phyloP scores from a whole-genome alignment of 2,329 filamentous ascomycete species.

The Zymoseptoria crescenta region DNA sequence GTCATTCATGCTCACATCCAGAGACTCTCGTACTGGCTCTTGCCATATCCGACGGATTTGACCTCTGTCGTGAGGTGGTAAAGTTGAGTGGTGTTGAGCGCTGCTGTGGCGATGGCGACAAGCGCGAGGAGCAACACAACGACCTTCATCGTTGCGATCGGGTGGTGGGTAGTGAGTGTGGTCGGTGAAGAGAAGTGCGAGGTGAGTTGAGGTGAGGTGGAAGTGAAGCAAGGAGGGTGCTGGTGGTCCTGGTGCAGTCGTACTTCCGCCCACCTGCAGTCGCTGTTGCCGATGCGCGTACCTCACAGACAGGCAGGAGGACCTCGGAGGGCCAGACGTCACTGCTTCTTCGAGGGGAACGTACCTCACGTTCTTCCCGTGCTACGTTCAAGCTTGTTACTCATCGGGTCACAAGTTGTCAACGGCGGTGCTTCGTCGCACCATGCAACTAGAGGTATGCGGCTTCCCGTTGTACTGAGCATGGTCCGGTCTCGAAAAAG shows the following conservation, averaged over 20 bases:
- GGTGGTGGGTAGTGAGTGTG: background rate
- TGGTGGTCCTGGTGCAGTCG: background rate
- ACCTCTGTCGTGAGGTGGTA: conserved; percentile 26
- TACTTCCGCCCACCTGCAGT: background rate
- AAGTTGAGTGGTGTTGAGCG: conserved; percentile 21
- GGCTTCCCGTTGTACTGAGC: background rate
- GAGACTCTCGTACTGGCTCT: conserved; percentile 21
- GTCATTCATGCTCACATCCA: conserved; percentile 14
- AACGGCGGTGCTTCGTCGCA: too few species aligned
- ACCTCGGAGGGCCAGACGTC: background rate
- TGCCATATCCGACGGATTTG: conserved; percentile 16
- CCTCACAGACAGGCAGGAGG: background rate
- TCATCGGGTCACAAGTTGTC: background rate
- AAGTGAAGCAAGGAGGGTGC: background rate
- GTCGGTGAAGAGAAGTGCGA: background rate
- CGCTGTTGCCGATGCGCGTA: background rate
- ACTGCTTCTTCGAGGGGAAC: too few species aligned
- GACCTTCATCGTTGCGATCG: conserved; percentile 12
- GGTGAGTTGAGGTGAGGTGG: background rate
- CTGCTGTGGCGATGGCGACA: conserved; percentile 12
- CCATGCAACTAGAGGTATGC: too few species aligned
- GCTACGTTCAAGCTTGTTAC: background rate
- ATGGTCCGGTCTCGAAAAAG: background rate
- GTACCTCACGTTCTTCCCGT: too few species aligned
- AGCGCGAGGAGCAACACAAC: conserved; percentile 13